Base-by-base conservation (phyloP, 306 rosid genomes). In the Sophora flavescens region DNA sequence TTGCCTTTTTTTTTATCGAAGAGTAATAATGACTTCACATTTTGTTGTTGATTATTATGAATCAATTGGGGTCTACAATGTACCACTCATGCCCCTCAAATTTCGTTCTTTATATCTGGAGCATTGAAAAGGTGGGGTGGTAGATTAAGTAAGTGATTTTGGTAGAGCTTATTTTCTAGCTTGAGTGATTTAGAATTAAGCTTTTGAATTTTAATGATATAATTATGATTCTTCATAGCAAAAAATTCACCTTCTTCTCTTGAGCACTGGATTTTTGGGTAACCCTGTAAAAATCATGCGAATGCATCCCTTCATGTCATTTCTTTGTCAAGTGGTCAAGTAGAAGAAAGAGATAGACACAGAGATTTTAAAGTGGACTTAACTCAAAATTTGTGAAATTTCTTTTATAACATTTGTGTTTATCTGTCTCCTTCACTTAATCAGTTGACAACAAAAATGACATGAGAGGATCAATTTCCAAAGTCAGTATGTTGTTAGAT, bases 51-150 rank as follows among this genome's bases (percentile, higher is more conserved):
- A 32, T 33, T 38, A 14, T 13, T 47, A 44, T 57, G 77, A 6
- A 18, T 57, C 44, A 36, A 44, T 53, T 62, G 64, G 17, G 33
- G 9, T 22, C 41, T 72, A 48, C 18, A 70, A 30, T 11, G 16
- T 58, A 58, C n/a, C 44, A 32, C 66, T 32, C 44, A 13, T 60
- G 66, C 65, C 16, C 17, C 65, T 59, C 5, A 32, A 59, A 59
- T 6, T 59, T 59, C 3, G 3, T 32, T 28, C 4, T 59, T 4
- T 59, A 12, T 59, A 1, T 13, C 44, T 60, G 14, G 18, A 13
- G 22, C 66, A 60, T 32, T 60, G 41, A 13, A 6, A 33, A 6
- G 52, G 35, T 64, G 8, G 69, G 10, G 7, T 30, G 9, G 61
- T 18, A 8, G 14, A 56, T 56, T 56, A 17, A 11, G 4, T 38